phyloP scores from a whole-genome alignment of 805 yeast genomes.

The Suhomyces tanzawaensis region DNA sequence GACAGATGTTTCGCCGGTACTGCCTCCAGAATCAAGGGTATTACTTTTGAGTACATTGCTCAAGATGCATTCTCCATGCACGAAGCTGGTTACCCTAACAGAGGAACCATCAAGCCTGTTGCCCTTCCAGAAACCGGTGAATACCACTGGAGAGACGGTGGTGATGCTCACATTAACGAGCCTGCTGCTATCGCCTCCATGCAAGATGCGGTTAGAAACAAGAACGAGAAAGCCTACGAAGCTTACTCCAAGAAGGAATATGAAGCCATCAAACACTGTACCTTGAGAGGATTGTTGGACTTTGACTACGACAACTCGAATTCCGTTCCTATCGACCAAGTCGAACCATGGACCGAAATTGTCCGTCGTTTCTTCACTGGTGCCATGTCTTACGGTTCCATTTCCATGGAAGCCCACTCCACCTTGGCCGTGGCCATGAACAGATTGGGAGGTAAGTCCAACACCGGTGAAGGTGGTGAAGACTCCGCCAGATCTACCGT shows the following conservation, averaged over 20 bases:
- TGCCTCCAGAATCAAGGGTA: conserved; percentile 94
- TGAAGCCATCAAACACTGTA: conserved; percentile 89
- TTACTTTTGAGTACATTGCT: conserved; percentile 92
- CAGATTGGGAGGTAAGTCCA: conserved; percentile 94
- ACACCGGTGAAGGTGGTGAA: conserved; percentile 99
- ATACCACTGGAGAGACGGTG: conserved; percentile 98
- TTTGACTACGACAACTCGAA: conserved; percentile 72
- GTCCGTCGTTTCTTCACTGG: conserved; percentile 98
- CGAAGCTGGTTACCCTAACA: conserved; percentile 84
- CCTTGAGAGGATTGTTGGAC: conserved; percentile 90
- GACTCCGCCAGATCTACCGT: conserved; percentile 86
- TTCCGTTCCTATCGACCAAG: conserved; percentile 92
- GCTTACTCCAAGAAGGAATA: conserved; percentile 85
- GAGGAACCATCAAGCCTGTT: conserved; percentile 66
- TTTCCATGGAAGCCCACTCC: conserved; percentile 97
- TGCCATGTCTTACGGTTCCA: conserved; percentile 99
- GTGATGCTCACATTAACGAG: conserved; percentile 91
- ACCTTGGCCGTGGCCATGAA: conserved; percentile 98
- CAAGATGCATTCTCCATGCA: conserved; percentile 95
- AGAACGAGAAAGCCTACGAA: conserved; percentile 89
- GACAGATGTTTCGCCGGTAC: conserved; percentile 97
- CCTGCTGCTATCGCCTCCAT: conserved; percentile 93
- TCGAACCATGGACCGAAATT: conserved; percentile 99
- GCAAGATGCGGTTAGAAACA: conserved; percentile 98
- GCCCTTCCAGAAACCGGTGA: conserved; percentile 94